Base-by-base conservation (phyloP, 2,329 filamentous ascomycete genomes). In the Myriangium duriaei region DNA sequence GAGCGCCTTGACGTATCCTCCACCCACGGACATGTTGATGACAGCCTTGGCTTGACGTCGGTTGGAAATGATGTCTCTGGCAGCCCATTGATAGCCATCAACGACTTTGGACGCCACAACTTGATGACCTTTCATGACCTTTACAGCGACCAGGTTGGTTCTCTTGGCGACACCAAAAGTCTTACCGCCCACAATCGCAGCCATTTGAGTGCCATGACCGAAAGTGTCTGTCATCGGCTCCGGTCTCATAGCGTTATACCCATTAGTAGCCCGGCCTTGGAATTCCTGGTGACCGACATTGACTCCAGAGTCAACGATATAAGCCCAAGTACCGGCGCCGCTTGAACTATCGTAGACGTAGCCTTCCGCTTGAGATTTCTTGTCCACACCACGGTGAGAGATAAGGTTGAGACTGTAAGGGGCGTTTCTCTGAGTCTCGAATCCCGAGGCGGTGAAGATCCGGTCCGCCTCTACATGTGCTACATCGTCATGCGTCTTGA, bases 151-250 rank as follows among this genome's bases (percentile, higher is more conserved):
- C 32, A 76, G 56, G 39, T 61, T 57, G 40, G 65, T 67, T 37
- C 67, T 67, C 60, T 76, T 76, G 48, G 74, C 71, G 4, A 79
- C 72, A 45, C 76, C 76, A 41, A 72, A 78, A 2, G 69, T 76
- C 37, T 59, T 62, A 21, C 73, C 72, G 14, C 63, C 76, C 30
- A 77, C 70, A 11, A 73, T 79, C 14, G 72, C 76, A 7, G 73
- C 67, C 15, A 76, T 72, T 59, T 79, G 76, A 39, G 65, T 74
- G 28, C 76, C 76, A 55, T 79, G 76, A 10, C 75, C 75, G 49
- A 76, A 72, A 46, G 69, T 62, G 41, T 64, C 61, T 14, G 52
- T 56, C 39, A 57, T 50, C 10, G 40, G 34, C 49, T 56, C 42
- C 12, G 33, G 34, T 26, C 54, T 53, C 5, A 45, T 38, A 5